These are phyloP conservation scores for Backusella tuberculispora DNA, from an alignment of 192 early-diverging fungal species.

Conservation along the genomic window DNA sequence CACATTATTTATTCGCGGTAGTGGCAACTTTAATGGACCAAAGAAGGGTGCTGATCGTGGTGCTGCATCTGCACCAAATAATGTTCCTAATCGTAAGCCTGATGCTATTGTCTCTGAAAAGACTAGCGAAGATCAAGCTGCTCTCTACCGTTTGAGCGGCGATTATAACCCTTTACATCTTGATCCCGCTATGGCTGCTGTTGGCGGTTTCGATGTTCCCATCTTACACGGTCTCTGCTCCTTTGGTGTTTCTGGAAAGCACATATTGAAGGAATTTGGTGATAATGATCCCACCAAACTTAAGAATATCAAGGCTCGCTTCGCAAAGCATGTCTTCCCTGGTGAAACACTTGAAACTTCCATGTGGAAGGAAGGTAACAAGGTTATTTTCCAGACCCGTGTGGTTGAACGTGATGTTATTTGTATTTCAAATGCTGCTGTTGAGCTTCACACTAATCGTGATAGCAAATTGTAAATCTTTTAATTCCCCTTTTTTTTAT, in stretches of 20 bases:
- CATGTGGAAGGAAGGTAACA: slow-evolving; percentile 91
- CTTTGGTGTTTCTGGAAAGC: slow-evolving; percentile 89
- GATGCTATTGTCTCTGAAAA: slow-evolving; percentile 85
- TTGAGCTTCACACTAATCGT: slow-evolving; percentile 61
- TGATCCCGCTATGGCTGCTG: slow-evolving; percentile 90
- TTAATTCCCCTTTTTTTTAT: neutral
- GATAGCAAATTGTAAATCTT: slow-evolving; percentile 35
- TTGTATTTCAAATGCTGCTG: slow-evolving; percentile 90
- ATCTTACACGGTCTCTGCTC: slow-evolving; percentile 97
- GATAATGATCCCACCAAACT: slow-evolving; percentile 67
- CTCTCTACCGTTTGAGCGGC: slow-evolving; percentile 91
- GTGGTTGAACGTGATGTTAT: slow-evolving; percentile 92
- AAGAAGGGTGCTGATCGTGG: slow-evolving; percentile 74
- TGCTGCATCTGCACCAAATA: slow-evolving; percentile 79
- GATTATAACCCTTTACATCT: slow-evolving; percentile 98
- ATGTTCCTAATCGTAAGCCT: slow-evolving; percentile 79
- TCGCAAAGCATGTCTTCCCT: slow-evolving; percentile 87
- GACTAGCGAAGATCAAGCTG: slow-evolving; percentile 90
- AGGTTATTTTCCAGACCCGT: slow-evolving; percentile 92
- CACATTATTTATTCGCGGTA: slow-evolving; percentile 92
- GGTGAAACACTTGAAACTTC: slow-evolving; percentile 98
- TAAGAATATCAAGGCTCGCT: slow-evolving; percentile 91
- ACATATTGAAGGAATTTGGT: slow-evolving; percentile 79
- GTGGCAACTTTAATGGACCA: slow-evolving; percentile 87
- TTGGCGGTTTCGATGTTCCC: slow-evolving; percentile 95